phyloP scores from a whole-genome alignment of 306 rosid species.

The Rubus parviflorus region DNA sequence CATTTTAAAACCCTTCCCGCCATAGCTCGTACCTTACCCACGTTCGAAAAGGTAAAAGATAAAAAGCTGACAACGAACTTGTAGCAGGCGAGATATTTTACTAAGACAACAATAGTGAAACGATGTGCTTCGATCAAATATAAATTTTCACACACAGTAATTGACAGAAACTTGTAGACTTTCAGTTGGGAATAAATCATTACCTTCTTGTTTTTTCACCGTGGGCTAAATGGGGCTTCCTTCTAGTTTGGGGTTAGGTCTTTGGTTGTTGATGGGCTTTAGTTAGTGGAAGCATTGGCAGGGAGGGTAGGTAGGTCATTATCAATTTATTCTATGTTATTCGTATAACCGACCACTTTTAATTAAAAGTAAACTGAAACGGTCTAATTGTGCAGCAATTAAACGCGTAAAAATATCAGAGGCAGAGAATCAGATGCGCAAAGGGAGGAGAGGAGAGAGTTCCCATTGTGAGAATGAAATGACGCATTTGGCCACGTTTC shows the following conservation, averaged over 20 bases:
- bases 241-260: background rate
- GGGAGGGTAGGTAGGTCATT: background rate
- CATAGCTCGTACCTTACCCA: background rate
- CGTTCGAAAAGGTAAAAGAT: background rate
- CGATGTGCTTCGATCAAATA: background rate
- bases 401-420: background rate
- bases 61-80: background rate
- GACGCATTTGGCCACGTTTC: background rate
- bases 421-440: background rate
- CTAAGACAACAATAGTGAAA: background rate
- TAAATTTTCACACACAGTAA: background rate
- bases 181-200: background rate
- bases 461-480: background rate
- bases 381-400: background rate
- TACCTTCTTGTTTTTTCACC: background rate
- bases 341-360: background rate
- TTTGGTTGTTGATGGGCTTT: background rate
- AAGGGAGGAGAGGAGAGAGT: background rate
- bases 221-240: background rate
- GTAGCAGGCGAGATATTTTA: background rate
- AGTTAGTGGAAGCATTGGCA: too few species aligned
- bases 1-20: background rate
- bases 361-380: background rate
- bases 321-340: background rate
- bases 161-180: background rate